These are phyloP conservation scores for Penicillium sp. DNA, from an alignment of 2,329 filamentous ascomycete genomes.

Conservation along the genomic window DNA sequence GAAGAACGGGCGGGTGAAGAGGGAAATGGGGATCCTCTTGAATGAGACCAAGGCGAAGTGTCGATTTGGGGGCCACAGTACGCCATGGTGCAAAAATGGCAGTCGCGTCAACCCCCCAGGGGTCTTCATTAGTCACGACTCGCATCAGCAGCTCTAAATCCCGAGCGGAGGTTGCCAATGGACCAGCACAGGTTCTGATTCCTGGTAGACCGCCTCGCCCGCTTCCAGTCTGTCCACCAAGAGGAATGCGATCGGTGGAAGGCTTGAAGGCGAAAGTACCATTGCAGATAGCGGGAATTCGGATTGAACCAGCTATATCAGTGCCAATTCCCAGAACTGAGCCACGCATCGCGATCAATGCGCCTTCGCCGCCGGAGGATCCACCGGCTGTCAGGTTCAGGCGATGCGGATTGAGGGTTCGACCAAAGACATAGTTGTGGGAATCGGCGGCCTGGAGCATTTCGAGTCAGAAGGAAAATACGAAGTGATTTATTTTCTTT, in stretches of 20 bases:
- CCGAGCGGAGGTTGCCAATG: conserved; percentile 26
- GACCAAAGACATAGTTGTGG: conserved; percentile 59
- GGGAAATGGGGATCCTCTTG: conserved; percentile 16
- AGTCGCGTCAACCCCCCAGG: conserved; percentile 25
- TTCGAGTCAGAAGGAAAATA: conserved; percentile 35
- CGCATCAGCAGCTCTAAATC: conserved; percentile 25
- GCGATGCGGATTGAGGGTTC: conserved; percentile 62
- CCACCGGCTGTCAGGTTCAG: conserved; percentile 61
- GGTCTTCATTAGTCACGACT: conserved; percentile 17
- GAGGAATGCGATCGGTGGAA: conserved; percentile 47
- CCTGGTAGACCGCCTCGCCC: conserved; percentile 16
- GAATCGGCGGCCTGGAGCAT: conserved; percentile 49
- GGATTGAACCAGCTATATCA: conserved; percentile 53
- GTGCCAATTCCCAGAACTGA: conserved; percentile 61
- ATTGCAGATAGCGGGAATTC: conserved; percentile 50
- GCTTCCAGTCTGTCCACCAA: conserved; percentile 45
- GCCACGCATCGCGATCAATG: conserved; percentile 58
- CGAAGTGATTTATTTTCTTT: background rate
- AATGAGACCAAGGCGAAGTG: conserved; percentile 11
- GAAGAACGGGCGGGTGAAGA: conserved; percentile 17
- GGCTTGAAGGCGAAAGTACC: conserved; percentile 52
- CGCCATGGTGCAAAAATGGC: conserved; percentile 27
- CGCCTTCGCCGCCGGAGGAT: conserved; percentile 65
- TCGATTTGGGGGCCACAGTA: conserved; percentile 8
- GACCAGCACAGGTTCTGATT: conserved; percentile 22